Conservation (phyloP, 192 early-diverging fungal species). For the Backusella morwellensis region DNA sequence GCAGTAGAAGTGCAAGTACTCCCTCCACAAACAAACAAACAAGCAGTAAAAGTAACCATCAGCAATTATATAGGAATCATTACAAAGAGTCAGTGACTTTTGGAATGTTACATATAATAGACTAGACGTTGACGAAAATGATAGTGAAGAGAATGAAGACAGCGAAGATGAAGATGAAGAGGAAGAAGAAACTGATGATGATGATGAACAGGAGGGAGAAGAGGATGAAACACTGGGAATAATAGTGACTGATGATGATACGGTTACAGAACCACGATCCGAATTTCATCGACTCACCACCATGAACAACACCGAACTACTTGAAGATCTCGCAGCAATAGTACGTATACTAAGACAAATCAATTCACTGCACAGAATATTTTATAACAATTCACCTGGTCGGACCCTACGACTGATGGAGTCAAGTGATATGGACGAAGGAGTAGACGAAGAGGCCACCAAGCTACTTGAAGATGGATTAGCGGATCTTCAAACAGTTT, state of each 20-base stretch:
- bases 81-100: background rate
- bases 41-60: background rate
- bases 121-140: background rate
- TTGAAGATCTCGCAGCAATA: constrained; percentile 11
- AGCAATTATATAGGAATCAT: background rate
- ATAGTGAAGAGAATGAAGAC: background rate
- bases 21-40: background rate
- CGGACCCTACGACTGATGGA: background rate
- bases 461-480: constrained; percentile 10
- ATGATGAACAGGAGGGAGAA: background rate
- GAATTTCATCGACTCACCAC: background rate
- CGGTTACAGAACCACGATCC: background rate
- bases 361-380: background rate
- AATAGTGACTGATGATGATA: background rate
- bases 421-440: background rate
- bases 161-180: background rate
- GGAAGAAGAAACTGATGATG: background rate
- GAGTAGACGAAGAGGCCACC: constrained; percentile 4
- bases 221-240: background rate
- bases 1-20: background rate
- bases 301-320: background rate
- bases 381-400: background rate
- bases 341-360: constrained; percentile 7
- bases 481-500: constrained; percentile 14
- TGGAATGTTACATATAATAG: background rate